A percentile compares a stretch with the other conserved stretches of the same genome.
Conservation (phyloP, 495 filamentous ascomycete species). For the Hypoxylon rickii region DNA sequence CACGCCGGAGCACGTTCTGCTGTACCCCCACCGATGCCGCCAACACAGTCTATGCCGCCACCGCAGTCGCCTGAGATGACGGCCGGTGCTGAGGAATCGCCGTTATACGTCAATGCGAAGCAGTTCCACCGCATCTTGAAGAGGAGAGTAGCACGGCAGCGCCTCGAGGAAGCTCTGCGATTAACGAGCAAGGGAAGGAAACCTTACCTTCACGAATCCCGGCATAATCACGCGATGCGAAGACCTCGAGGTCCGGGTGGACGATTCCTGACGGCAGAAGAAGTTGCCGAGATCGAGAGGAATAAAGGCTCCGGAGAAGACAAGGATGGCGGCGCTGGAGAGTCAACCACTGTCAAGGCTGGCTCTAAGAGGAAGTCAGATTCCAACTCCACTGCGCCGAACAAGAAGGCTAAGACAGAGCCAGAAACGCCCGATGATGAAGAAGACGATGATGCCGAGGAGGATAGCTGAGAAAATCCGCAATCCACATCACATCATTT, state of each 20-base stretch:
- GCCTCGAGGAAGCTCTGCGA: constrained; percentile 86
- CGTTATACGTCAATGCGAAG: constrained; percentile 97
- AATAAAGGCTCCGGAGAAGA: constrained; percentile 48
- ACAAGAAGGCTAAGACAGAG: constrained; percentile 60
- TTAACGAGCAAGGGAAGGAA: constrained; percentile 94
- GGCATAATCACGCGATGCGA: constrained; percentile 98
- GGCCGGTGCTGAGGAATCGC: constrained; percentile 85
- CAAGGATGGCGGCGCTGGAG: constrained; percentile 39
- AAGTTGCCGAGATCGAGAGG: constrained; percentile 88
- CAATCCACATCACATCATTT: constrained; percentile 19
- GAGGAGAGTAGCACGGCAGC: constrained; percentile 87
- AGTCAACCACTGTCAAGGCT: constrained; percentile 46
- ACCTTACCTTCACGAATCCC: constrained; percentile 97
- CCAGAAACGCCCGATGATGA: constrained; percentile 53
- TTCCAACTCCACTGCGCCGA: constrained; percentile 48
- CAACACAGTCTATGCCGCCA: constrained; percentile 56
- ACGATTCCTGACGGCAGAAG: constrained; percentile 96
- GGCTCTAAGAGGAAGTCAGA: constrained; percentile 52
- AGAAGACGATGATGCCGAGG: constrained; percentile 56
- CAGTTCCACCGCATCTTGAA: constrained; percentile 98
- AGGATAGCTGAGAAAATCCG: constrained; percentile 42
- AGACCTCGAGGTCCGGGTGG: constrained; percentile 94
- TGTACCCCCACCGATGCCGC: constrained; percentile 52
- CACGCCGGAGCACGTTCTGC: constrained; percentile 49
- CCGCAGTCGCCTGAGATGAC: constrained; percentile 85